Percentiles rank a stretch among this genome's conserved stretches.
These are phyloP conservation scores for Populus nigra DNA, from an alignment of 345 rosid species.

Conservation along the genomic window DNA sequence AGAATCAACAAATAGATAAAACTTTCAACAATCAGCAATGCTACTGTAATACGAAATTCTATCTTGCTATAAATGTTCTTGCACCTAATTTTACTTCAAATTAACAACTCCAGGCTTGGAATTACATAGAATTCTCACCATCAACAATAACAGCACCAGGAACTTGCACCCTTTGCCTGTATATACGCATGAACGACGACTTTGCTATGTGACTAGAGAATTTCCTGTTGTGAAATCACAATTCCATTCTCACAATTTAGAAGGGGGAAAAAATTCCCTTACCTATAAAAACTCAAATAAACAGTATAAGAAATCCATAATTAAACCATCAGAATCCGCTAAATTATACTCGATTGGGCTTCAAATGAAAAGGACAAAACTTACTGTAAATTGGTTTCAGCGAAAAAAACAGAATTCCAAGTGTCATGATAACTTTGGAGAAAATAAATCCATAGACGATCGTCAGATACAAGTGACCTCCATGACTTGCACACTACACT, in stretches of 20 bases:
- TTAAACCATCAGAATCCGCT: no score
- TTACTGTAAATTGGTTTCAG: constrained; percentile 59
- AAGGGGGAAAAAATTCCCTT: not conserved
- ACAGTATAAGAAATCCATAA: no score
- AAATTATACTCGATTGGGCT: no score
- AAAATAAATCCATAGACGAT: constrained; percentile 69
- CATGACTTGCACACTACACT: constrained; percentile 45
- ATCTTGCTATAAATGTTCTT: no score
- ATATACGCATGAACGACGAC: constrained; percentile 62
- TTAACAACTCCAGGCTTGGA: no score
- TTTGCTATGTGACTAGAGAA: constrained; percentile 33
- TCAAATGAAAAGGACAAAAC: not conserved
- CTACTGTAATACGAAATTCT: no score
- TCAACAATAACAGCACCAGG: constrained; percentile 74
- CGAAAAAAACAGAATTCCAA: constrained; percentile 65
- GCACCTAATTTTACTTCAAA: no score
- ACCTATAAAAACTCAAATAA: no score
- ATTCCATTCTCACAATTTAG: not conserved
- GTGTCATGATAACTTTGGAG: constrained; percentile 42
- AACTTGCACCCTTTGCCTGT: constrained; percentile 58
- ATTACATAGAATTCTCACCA: constrained; percentile 37
- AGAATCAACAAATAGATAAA: not conserved
- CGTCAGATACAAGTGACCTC: constrained; percentile 46
- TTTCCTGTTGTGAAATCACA: constrained; percentile 27
- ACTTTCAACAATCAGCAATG: no score